These are phyloP conservation scores for Extremus antarcticus DNA, from an alignment of 495 filamentous ascomycete species.

Conservation along the genomic window DNA sequence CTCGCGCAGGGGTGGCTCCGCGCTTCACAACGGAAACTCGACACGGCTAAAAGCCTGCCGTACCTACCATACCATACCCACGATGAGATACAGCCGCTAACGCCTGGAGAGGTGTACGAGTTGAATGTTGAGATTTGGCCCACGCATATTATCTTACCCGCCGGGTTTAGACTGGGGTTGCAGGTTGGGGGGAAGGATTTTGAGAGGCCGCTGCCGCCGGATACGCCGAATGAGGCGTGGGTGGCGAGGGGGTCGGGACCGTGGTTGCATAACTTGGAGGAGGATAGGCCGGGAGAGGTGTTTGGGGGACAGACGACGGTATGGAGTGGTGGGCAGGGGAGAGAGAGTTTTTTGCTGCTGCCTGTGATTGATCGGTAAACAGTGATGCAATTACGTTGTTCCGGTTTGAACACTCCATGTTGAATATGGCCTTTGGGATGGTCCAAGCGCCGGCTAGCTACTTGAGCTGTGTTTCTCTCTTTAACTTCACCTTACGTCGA, in stretches of 20 bases:
- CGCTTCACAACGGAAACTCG: constrained; percentile 41
- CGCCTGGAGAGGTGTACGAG: constrained; percentile 43
- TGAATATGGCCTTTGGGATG: too few relatives aligned
- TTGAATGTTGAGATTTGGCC: constrained; percentile 60
- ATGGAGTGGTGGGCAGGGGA: neutral
- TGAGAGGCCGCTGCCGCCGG: neutral
- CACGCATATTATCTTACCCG: constrained; percentile 38
- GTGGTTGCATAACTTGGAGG: neutral
- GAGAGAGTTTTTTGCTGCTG: neutral
- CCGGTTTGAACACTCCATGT: too few relatives aligned
- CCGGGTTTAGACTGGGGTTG: neutral
- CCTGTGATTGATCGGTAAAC: neutral
- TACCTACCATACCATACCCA: constrained; percentile 46
- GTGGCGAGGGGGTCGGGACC: neutral
- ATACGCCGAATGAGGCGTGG: neutral
- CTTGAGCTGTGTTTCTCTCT: too few relatives aligned
- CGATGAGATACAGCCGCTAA: constrained; percentile 40
- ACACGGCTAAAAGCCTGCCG: constrained; percentile 30
- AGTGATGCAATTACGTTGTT: too few relatives aligned
- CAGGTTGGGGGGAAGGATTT: neutral
- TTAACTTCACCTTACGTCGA: too few relatives aligned
- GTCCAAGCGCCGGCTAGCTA: too few relatives aligned
- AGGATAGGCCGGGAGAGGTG: neutral
- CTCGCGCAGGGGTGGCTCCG: constrained; percentile 47
- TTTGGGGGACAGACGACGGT: neutral